phyloP scores from a whole-genome alignment of 768 basidiomycete species.

The Suillus bovinus region DNA sequence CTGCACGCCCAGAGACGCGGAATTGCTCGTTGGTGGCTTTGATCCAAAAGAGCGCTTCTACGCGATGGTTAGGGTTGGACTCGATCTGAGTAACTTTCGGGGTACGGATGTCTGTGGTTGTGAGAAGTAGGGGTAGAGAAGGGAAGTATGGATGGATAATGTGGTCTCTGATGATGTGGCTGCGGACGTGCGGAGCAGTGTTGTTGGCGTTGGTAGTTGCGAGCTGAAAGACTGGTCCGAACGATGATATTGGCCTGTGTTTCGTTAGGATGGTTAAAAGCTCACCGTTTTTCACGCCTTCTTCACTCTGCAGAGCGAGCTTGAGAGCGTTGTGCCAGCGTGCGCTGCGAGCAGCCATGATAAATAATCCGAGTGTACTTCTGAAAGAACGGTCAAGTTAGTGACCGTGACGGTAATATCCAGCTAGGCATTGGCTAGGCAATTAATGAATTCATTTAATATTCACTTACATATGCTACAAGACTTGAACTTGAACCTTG shows the following conservation, averaged over 20 bases:
- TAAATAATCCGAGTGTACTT: neutral
- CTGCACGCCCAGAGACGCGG: conserved; percentile 60
- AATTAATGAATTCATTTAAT: too few species aligned
- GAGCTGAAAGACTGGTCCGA: conserved; percentile 54
- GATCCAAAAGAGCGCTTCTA: conserved; percentile 79
- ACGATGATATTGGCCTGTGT: neutral
- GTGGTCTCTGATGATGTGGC: conserved; percentile 62
- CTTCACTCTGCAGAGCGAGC: conserved; percentile 41
- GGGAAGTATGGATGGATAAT: conserved; percentile 44
- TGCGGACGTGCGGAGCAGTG: conserved; percentile 59
- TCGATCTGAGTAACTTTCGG: conserved; percentile 65
- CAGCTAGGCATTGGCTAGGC: too few species aligned
- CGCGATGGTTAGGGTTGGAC: conserved; percentile 35
- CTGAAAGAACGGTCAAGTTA: too few species aligned
- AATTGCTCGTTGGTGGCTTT: conserved; percentile 69
- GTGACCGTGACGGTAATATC: neutral
- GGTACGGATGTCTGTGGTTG: conserved; percentile 71
- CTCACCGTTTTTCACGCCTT: conserved; percentile 33
- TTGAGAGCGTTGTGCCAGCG: conserved; percentile 51
- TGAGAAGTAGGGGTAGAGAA: conserved; percentile 58
- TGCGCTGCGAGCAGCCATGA: conserved; percentile 29
- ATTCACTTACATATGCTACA: too few species aligned
- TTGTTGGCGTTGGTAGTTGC: conserved; percentile 26
- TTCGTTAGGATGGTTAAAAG: neutral
- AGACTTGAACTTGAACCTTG: too few species aligned